phyloP scores from a whole-genome alignment of 768 basidiomycete genomes.

The Suillus cothurnatus region DNA sequence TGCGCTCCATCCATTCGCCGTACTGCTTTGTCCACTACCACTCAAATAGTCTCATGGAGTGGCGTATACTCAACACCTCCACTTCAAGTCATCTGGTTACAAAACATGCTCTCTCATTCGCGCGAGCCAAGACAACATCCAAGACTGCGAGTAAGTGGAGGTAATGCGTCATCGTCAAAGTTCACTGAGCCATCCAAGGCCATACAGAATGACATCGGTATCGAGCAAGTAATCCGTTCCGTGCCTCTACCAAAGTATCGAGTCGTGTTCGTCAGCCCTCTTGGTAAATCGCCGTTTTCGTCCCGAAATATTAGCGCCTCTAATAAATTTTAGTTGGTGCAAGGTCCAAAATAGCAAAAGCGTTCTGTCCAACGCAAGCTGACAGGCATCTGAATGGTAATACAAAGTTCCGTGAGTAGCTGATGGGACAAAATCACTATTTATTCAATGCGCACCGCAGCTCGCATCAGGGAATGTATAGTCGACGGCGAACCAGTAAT shows the following conservation, averaged over 20 bases:
- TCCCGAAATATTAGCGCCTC: neutral
- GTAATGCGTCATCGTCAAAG: neutral
- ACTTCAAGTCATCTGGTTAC: neutral
- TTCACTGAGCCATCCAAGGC: neutral
- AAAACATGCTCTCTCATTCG: neutral
- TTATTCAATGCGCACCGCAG: neutral
- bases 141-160: neutral
- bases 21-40: slow-evolving; percentile 1
- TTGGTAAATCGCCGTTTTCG: neutral
- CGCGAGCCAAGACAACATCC: neutral
- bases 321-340: neutral
- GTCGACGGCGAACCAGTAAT: neutral
- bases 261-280: slow-evolving; percentile 2
- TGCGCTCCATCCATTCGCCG: neutral
- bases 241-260: slow-evolving; percentile 7
- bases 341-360: slow-evolving; percentile 1
- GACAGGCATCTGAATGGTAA: neutral
- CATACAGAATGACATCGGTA: neutral
- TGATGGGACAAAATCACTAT: neutral
- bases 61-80: neutral
- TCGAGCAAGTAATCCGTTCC: neutral
- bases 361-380: neutral
- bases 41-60: slow-evolving; percentile 6
- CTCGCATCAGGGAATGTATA: slow-evolving; percentile 2
- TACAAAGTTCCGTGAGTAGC: slow-evolving; percentile 1